These are phyloP conservation scores for Gossypium longicalyx DNA, from an alignment of 345 rosid genomes.

Conservation along the genomic window DNA sequence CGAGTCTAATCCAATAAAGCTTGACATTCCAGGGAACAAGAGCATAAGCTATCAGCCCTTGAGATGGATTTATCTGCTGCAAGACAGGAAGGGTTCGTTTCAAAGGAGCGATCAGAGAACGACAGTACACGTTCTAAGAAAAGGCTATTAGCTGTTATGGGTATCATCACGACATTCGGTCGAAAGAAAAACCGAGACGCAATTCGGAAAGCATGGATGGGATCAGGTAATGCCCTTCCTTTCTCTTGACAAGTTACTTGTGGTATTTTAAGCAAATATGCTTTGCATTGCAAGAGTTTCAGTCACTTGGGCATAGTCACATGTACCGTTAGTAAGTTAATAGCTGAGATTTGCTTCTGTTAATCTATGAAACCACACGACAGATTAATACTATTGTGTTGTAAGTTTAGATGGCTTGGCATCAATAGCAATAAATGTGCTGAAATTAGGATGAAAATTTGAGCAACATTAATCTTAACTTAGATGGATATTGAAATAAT, in stretches of 20 bases:
- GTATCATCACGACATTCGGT: slow-evolving; percentile 47
- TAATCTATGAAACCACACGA: not conserved
- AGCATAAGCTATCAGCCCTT: slow-evolving; percentile 35
- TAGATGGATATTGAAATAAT: not conserved
- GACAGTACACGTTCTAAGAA: slow-evolving; percentile 25
- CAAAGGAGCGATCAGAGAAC: slow-evolving; percentile 17
- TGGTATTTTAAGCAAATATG: not conserved
- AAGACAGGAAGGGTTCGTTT: slow-evolving; percentile 39
- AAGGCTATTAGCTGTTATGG: slow-evolving; percentile 39
- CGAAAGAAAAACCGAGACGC: slow-evolving; percentile 50
- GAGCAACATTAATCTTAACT: not conserved
- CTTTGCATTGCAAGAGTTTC: not conserved
- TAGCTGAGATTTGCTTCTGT: not conserved
- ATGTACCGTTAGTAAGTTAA: not conserved
- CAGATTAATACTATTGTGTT: not conserved
- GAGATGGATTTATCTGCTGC: slow-evolving; percentile 38
- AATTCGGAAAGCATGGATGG: slow-evolving; percentile 51
- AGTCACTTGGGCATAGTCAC: not conserved
- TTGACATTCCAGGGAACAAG: slow-evolving; percentile 34
- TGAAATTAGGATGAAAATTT: not conserved
- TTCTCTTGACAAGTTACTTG: not conserved
- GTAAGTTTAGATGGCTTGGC: slow-evolving; percentile 2
- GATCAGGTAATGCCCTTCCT: slow-evolving; percentile 28
- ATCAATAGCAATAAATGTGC: not conserved
- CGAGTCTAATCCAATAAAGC: not conserved